These are phyloP conservation scores for Batkoa obscura DNA, from an alignment of 371 early-diverging fungal species.

Conservation along the genomic window DNA sequence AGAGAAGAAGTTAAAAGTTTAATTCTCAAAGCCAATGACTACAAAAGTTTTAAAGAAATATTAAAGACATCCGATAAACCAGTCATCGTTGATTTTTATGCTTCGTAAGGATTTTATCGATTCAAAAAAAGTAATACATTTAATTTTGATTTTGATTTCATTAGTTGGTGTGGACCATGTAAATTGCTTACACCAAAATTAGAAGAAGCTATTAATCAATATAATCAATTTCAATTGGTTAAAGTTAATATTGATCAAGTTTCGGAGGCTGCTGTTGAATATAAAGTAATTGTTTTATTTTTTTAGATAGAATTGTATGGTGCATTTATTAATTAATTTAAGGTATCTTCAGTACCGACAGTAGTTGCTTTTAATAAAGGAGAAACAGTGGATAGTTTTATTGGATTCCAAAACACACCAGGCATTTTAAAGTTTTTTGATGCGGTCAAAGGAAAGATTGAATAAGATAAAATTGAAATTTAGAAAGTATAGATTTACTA, in stretches of 20 bases:
- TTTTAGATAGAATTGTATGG: neutral
- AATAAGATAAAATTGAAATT: no score
- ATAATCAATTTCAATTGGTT: constrained; percentile 43
- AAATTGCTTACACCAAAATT: constrained; percentile 46
- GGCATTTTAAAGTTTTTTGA: constrained; percentile 34
- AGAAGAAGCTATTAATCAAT: constrained; percentile 28
- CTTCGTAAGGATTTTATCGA: constrained; percentile 23
- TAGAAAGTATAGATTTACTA: no score
- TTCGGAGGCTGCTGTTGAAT: constrained; percentile 30
- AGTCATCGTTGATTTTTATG: constrained; percentile 65
- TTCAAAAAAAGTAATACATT: neutral
- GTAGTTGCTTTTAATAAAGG: constrained; percentile 47
- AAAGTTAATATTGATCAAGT: constrained; percentile 51
- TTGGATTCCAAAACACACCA: constrained; percentile 31
- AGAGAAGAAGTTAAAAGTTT: no score
- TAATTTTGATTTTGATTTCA: neutral
- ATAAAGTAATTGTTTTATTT: constrained; percentile 17
- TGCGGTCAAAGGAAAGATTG: constrained; percentile 7
- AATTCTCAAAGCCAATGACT: no score
- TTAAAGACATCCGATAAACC: constrained; percentile 13
- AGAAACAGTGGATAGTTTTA: constrained; percentile 33
- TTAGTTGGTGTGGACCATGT: constrained; percentile 72
- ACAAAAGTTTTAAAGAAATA: no score
- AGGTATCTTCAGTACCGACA: constrained; percentile 53
- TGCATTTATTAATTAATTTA: neutral